Percentiles rank a stretch among this genome's conserved stretches.
These are phyloP conservation scores for Phytopythium ostracodes DNA, from an alignment of 352 stramenopile genomes.

Conservation along the genomic window DNA sequence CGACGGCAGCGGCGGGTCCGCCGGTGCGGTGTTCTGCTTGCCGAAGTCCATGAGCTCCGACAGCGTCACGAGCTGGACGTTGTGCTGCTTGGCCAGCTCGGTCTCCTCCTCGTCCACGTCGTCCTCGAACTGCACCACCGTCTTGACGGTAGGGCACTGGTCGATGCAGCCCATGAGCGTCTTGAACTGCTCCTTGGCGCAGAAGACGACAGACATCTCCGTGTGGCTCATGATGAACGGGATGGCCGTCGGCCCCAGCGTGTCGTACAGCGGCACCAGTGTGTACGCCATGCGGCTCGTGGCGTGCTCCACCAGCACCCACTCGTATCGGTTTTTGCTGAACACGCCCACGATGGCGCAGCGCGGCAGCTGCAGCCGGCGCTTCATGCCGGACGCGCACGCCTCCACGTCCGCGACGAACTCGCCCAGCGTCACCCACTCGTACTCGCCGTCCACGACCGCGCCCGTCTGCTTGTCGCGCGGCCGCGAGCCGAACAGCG, in stretches of 20 bases:
- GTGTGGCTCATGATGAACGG: conserved; percentile 83
- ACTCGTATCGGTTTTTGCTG: conserved; percentile 78
- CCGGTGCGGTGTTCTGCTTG: conserved; percentile 36
- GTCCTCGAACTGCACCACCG: conserved; percentile 57
- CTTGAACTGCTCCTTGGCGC: conserved; percentile 55
- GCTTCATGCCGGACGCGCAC: conserved; percentile 35
- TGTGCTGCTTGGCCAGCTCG: conserved; percentile 28
- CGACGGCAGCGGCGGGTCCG: conserved; percentile 29
- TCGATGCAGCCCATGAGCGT: conserved; percentile 52
- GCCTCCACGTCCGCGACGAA: conserved; percentile 46
- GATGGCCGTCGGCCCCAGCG: conserved; percentile 60
- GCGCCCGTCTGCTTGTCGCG: conserved; percentile 29
- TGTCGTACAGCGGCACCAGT: too few species aligned
- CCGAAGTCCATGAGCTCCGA: conserved; percentile 35
- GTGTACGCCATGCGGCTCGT: conserved; percentile 69
- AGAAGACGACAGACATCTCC: conserved; percentile 72
- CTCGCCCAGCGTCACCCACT: conserved; percentile 62
- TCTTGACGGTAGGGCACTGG: conserved; percentile 47
- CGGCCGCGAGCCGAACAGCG: conserved; percentile 52
- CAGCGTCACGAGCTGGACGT: conserved; percentile 44
- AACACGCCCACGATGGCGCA: conserved; percentile 66
- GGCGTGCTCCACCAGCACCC: conserved; percentile 66
- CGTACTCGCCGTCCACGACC: conserved; percentile 28
- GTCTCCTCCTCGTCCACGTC: conserved; percentile 39
- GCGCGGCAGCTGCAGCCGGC: conserved; percentile 32